Percentiles rank a stretch among this genome's conserved stretches.
phyloP scores from a whole-genome alignment of 164 flowering plant species.

The Amborella trichopoda region DNA sequence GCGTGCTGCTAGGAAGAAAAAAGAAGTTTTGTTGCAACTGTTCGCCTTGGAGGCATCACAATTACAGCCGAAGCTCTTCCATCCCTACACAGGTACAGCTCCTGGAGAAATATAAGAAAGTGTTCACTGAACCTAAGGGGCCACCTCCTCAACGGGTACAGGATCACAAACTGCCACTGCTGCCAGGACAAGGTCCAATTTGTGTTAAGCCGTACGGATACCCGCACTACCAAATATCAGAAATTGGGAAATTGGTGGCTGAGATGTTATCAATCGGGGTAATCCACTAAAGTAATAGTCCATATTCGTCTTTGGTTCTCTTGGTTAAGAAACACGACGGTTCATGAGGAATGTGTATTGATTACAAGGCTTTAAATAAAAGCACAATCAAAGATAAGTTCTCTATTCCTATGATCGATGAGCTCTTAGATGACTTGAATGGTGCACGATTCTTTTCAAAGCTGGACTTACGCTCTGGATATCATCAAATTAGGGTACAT shows the following conservation, averaged over 20 bases:
- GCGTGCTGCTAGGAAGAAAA: neutral
- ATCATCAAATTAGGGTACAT: neutral
- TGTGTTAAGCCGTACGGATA: slow-evolving; percentile 1
- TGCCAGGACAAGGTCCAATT: neutral
- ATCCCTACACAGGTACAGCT: no score
- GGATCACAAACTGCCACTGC: neutral
- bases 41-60: no score
- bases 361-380: neutral
- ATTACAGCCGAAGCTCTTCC: no score
- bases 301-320: neutral
- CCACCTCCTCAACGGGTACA: neutral
- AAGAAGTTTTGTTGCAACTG: neutral
- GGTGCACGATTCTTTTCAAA: neutral
- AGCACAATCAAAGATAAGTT: neutral
- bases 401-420: neutral
- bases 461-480: neutral
- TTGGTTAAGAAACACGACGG: neutral
- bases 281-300: slow-evolving; percentile 1
- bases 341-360: no score
- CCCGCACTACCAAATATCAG: neutral
- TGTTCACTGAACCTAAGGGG: neutral
- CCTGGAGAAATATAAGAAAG: neutral
- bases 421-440: slow-evolving; percentile 1
- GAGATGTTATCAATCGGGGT: neutral
- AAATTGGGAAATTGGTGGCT: neutral